phyloP scores from a whole-genome alignment of 2,329 filamentous ascomycete species.

The Myriosclerotinia scirpicola region DNA sequence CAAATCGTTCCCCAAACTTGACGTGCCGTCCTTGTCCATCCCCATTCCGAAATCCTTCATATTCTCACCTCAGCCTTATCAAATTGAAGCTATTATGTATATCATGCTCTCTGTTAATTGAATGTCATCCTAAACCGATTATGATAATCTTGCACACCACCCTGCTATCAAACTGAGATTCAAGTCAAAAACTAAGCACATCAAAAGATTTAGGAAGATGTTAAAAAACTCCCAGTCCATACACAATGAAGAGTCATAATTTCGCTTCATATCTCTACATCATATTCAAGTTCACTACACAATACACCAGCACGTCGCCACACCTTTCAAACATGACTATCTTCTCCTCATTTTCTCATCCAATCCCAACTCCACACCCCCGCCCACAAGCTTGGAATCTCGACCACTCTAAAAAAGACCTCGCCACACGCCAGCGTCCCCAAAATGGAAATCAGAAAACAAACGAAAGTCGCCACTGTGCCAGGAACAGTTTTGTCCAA shows the following conservation, averaged over 20 bases:
- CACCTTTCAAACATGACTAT: background rate
- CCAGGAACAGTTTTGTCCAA: background rate
- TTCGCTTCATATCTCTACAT: background rate
- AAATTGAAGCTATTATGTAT: too few relatives aligned
- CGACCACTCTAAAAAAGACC: constrained; percentile 26
- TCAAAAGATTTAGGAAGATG: too few relatives aligned
- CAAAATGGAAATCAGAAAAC: background rate
- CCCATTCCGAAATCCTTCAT: too few relatives aligned
- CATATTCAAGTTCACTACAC: background rate
- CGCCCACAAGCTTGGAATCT: constrained; percentile 24
- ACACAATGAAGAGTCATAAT: background rate
- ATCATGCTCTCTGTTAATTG: background rate
- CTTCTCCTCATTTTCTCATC: constrained; percentile 18
- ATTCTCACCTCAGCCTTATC: too few relatives aligned
- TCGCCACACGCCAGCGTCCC: constrained; percentile 18
- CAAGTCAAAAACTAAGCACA: too few relatives aligned
- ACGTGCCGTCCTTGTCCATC: too few relatives aligned
- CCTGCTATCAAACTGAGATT: background rate
- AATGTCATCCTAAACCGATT: background rate
- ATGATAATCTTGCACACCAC: too few relatives aligned
- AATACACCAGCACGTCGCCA: background rate
- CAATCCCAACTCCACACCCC: constrained; percentile 24
- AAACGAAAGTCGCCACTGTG: constrained; percentile 1
- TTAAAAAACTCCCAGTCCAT: background rate
- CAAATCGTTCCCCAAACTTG: background rate